Conservation (phyloP, 139 green algal genomes). For the Haematococcus lacustris region DNA sequence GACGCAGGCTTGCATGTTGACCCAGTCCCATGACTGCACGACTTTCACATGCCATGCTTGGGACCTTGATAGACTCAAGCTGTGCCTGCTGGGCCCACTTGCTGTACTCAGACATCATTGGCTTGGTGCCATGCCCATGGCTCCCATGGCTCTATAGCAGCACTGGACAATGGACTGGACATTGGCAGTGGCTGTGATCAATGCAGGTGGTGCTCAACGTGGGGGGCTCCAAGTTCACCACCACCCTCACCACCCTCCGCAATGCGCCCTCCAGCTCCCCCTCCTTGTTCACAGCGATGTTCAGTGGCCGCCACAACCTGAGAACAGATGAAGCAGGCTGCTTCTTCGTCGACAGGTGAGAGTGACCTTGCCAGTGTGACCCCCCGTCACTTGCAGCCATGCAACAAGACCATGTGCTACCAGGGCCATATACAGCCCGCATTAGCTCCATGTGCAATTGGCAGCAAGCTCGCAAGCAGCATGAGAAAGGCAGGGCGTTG, state of each 20-base stretch:
- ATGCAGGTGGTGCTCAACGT: conserved; percentile 55
- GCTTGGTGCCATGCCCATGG: not conserved
- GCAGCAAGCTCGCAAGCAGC: no score
- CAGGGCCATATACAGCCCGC: no score
- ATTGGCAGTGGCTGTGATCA: not conserved
- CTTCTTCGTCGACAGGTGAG: conserved; percentile 51
- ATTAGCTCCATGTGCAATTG: no score
- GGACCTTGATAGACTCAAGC: not conserved
- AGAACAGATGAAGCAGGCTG: conserved; percentile 33
- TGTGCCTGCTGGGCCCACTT: not conserved
- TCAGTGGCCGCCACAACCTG: conserved; percentile 42
- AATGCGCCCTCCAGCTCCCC: conserved; percentile 38
- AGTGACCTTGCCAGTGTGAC: no score
- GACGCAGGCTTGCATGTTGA: not conserved
- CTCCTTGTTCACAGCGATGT: conserved; percentile 67
- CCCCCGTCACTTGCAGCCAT: no score
- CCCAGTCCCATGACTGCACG: not conserved
- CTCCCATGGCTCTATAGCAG: not conserved
- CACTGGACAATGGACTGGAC: not conserved
- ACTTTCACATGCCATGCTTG: not conserved
- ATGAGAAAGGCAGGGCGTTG: no score
- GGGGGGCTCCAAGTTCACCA: conserved; percentile 55
- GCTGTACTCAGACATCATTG: not conserved
- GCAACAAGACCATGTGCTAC: no score
- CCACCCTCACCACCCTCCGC: conserved; percentile 55